Conservation (phyloP, 2,329 filamentous ascomycete species). For the Venturia effusa region DNA sequence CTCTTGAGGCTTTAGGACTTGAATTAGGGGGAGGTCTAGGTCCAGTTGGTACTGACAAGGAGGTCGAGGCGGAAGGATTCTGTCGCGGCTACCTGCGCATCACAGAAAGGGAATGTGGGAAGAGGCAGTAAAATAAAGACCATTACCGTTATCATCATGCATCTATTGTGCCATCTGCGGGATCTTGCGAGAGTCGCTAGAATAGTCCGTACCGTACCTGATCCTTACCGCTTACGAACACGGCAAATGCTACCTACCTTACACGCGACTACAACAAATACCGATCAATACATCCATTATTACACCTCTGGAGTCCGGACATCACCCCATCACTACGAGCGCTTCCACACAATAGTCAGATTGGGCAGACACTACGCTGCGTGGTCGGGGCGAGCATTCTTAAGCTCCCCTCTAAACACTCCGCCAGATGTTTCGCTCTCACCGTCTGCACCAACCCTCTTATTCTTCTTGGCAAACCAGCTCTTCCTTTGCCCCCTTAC, state of each 20-base stretch:
- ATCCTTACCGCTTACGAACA: background rate
- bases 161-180: no score
- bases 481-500: background rate
- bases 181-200: no score
- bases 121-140: no score
- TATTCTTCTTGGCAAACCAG: constrained; percentile 2
- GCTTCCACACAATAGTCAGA: background rate
- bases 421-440: background rate
- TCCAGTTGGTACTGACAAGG: no score
- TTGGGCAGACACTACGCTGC: background rate
- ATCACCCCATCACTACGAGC: background rate
- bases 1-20: no score
- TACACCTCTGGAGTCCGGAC: no score
- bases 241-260: background rate
- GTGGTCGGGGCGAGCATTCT: background rate
- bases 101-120: no score
- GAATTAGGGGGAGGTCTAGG: no score
- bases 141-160: no score
- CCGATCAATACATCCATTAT: background rate
- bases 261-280: background rate
- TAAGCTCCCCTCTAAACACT: background rate
- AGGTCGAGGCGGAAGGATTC: no score
- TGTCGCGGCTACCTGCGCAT: no score
- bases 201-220: background rate
- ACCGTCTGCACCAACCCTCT: background rate